Base-by-base conservation (phyloP, 2,329 filamentous ascomycete species). In the Xylaria sp. region DNA sequence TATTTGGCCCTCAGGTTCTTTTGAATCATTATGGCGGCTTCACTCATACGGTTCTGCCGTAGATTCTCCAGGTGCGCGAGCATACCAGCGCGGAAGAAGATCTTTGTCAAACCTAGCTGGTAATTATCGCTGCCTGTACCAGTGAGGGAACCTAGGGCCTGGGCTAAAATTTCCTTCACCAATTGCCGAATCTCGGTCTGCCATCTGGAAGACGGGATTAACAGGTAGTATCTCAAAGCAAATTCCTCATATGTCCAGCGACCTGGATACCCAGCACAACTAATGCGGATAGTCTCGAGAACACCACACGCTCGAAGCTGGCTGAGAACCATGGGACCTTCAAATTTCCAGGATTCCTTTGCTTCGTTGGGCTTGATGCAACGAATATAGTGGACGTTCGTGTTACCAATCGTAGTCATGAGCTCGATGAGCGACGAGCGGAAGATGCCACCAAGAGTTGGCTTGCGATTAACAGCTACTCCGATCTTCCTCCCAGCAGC, bases 171-270 rank as follows among this genome's bases (percentile, higher is more conserved):
- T 23, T 92, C 92, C 80, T 97, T 93, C 55, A 94, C 96, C 92
- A 99, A 97, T 67, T 94, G 87, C 62, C 94, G 90, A 74, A 99
- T 97, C 80, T 98, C 94, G 0, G 94, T 91, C 4, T 94, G 97
- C 95, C 96, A 98, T 76, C 93, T 88, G 20, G 87, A 86, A 3
- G 96, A 98, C 60, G 91, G 94, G 57, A 97, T 93, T 72, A 99
- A 86, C 94, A 99, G 98, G 85, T 99, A 99, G 84, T 99, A 99
- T 70, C 96, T 90, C 69, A 98, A 85, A 20, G 96, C 96, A 81
- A 99, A 99, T 80, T 99, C 96, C 79, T 99, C 96, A 79, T 98
- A 99, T 0, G 96, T 98, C 97, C 96, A 99, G 79, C 96, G 88
- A 55, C 96, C 98, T 18, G 96, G 96, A 79, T 99, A 99, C 71